Conservation (phyloP, 345 rosid genomes). For the Boechera divaricarpa region DNA sequence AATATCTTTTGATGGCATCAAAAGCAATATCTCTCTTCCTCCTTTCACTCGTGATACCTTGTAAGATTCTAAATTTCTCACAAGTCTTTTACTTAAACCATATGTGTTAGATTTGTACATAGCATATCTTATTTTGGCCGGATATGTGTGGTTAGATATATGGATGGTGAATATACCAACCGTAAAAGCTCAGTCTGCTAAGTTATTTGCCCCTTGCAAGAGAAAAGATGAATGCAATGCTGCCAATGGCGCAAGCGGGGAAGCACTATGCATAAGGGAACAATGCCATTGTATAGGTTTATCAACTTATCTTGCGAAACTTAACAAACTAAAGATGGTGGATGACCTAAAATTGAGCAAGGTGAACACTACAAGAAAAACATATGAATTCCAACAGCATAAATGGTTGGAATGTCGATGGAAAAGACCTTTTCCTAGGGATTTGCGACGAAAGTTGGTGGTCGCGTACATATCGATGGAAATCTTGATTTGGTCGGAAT, state of each 20-base stretch:
- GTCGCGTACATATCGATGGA: too few relatives aligned
- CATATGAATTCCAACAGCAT: too few relatives aligned
- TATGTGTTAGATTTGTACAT: background rate
- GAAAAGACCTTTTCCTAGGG: too few relatives aligned
- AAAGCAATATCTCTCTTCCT: background rate
- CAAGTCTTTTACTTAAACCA: background rate
- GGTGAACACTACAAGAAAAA: background rate
- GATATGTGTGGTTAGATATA: background rate
- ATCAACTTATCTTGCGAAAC: slow-evolving; percentile 1
- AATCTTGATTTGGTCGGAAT: too few relatives aligned
- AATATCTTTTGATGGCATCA: too few relatives aligned
- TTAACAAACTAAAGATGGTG: background rate
- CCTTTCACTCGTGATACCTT: background rate
- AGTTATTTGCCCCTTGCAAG: slow-evolving; percentile 20
- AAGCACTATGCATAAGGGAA: slow-evolving; percentile 23
- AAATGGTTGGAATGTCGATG: too few relatives aligned
- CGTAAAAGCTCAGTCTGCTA: background rate
- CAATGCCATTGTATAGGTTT: slow-evolving; percentile 16
- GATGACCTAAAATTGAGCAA: background rate
- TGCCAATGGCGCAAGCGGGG: slow-evolving; percentile 15
- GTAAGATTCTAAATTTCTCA: slow-evolving; percentile 5
- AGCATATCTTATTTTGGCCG: background rate
- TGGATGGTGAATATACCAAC: background rate
- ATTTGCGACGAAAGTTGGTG: too few relatives aligned
- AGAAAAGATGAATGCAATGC: slow-evolving; percentile 14